Evolutionary conservation across 352 stramenopile genomes (phyloP).

Genomic region (Globisporangium nagaii): DNA sequence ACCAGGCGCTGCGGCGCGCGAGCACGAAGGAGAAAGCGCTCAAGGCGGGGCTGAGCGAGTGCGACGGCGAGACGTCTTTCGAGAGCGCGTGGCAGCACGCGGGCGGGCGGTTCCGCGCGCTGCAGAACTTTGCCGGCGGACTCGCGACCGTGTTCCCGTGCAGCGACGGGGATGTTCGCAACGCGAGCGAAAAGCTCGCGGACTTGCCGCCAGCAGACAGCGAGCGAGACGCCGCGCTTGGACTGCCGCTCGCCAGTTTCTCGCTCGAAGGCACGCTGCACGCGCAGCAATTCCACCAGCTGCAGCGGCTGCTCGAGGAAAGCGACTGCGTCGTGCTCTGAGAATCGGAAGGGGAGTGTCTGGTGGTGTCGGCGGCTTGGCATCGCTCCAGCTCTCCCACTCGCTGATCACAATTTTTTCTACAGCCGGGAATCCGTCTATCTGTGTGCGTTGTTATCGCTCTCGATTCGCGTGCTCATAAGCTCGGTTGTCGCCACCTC

Average conservation of each 20-base stretch:
- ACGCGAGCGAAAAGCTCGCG: neutral
- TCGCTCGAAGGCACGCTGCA: conserved; percentile 28
- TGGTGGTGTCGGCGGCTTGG: no score
- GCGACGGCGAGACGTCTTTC: conserved; percentile 27
- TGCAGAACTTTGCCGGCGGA: conserved; percentile 54
- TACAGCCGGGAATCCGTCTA: no score
- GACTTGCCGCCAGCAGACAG: conserved; percentile 17
- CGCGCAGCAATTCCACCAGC: conserved; percentile 26
- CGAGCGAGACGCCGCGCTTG: neutral
- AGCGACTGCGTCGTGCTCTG: conserved; percentile 1
- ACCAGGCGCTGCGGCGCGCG: conserved; percentile 22
- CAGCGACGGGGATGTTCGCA: neutral
- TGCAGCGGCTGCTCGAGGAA: conserved; percentile 16
- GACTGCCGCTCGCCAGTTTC: conserved; percentile 17
- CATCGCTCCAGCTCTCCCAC: no score
- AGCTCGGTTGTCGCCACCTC: no score
- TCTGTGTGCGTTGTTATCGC: no score
- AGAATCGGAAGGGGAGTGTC: neutral
- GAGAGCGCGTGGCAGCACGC: conserved; percentile 33
- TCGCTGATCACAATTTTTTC: no score
- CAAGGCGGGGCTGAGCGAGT: conserved; percentile 8
- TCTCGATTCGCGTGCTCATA: no score
- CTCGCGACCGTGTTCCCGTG: conserved; percentile 40
- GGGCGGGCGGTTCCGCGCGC: conserved; percentile 28
- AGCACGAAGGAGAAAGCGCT: conserved; percentile 22